These are phyloP conservation scores for Harringtonia lauricola DNA, from an alignment of 2,329 filamentous ascomycete genomes.

Conservation along the genomic window DNA sequence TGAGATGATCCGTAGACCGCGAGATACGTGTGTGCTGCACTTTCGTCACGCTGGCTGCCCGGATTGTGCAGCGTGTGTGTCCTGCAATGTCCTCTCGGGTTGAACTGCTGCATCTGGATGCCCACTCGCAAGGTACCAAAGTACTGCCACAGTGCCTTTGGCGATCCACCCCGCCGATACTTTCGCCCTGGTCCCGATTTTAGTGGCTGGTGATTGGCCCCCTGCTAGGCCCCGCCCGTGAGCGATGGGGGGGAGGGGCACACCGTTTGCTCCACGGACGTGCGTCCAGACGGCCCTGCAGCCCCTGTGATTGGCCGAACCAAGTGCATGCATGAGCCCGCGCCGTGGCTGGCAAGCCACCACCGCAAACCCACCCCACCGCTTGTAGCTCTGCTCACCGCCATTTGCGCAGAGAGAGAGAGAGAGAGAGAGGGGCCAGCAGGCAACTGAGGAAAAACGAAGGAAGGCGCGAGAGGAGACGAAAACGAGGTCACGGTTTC, in stretches of 20 bases:
- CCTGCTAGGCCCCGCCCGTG: conserved; percentile 7
- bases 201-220: conserved; percentile 8
- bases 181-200: neutral
- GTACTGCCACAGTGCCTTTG: too few relatives aligned
- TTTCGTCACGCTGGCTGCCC: too few relatives aligned
- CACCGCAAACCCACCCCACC: conserved; percentile 1
- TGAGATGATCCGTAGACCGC: too few relatives aligned
- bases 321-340: conserved; percentile 11
- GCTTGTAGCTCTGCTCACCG: conserved; percentile 8
- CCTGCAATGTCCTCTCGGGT: neutral
- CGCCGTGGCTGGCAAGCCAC: conserved; percentile 13
- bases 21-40: too few relatives aligned
- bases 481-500: neutral
- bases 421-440: neutral
- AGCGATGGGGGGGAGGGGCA: neutral
- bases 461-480: neutral
- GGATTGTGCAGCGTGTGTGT: neutral
- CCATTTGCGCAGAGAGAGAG: conserved; percentile 9
- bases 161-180: neutral
- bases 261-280: conserved; percentile 10
- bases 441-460: neutral
- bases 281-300: conserved; percentile 4
- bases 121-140: too few relatives aligned
- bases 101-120: neutral
- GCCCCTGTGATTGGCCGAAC: conserved; percentile 6